Conservation (phyloP, 768 basidiomycete species). For the Glaciozyma martinii region DNA sequence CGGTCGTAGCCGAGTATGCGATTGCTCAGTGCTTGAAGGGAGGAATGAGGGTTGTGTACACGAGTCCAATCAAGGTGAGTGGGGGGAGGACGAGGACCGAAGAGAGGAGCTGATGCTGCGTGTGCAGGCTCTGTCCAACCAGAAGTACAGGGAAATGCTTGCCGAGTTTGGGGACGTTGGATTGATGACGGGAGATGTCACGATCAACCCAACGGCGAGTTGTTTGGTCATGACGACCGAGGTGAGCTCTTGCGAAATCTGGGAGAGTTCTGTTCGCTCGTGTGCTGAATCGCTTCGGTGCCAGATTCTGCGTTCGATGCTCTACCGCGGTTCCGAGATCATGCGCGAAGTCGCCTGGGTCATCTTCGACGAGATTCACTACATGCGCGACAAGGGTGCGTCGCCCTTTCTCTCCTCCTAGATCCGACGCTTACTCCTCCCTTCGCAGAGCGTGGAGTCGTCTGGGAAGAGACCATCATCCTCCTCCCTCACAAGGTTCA, state of each 20-base stretch:
- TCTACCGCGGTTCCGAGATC: conserved; percentile 95
- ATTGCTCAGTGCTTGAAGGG: conserved; percentile 91
- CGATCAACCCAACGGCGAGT: conserved; percentile 91
- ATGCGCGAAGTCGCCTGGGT: conserved; percentile 99
- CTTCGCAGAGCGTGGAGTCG: conserved; percentile 79
- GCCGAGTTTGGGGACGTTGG: conserved; percentile 97
- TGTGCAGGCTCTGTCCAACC: conserved; percentile 84
- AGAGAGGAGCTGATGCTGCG: not conserved
- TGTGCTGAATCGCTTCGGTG: not conserved
- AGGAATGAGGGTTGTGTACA: conserved; percentile 95
- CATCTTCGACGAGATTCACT: conserved; percentile 98
- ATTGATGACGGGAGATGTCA: conserved; percentile 98
- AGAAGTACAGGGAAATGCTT: conserved; percentile 96
- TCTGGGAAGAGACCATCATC: conserved; percentile 99
- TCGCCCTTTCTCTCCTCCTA: not conserved
- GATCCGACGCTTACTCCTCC: not conserved
- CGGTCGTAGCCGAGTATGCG: conserved; percentile 98
- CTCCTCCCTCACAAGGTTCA: conserved; percentile 90
- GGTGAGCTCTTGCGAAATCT: conserved; percentile 69
- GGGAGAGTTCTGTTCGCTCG: not conserved
- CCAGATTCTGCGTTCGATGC: conserved; percentile 95
- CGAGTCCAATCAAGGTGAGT: conserved; percentile 94
- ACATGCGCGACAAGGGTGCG: conserved; percentile 86
- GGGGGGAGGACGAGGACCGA: too few relatives aligned
- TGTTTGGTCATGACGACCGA: conserved; percentile 99